Evolutionary conservation across 768 basidiomycete species (phyloP), one percentile per base, ranked within the genome.

Genomic region (Auricularia sp.): DNA sequence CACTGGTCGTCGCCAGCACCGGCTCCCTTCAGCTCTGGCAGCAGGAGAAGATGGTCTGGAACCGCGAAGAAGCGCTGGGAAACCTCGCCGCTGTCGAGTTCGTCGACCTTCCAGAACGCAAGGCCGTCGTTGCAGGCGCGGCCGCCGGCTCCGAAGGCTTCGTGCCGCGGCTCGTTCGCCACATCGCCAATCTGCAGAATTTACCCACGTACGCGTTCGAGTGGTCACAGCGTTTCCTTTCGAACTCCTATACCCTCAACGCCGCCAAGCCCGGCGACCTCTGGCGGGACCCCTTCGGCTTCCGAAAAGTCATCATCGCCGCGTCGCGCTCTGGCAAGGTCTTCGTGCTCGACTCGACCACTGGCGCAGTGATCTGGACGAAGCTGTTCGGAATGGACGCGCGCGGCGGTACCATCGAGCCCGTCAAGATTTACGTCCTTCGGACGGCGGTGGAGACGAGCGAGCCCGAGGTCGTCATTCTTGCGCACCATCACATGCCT

Each of bases 301-400:
- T 97, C 75, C 81, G 88, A 43, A 91, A 97, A 71, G 73, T 97
- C 35, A 82, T 95, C 56, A 82, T 96, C 3, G 81, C 78, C 5
- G 88, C 86, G 0, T 92, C 90, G 3, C 68, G 77, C 0, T 78
- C 81, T 35, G 92, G 93, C 2, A 93, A 91, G 70, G 68, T 94
- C 0, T 93, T 86, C 70, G 94, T 86, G 0, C 74, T 98, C 53
- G 93, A 97, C 69, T 88, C 90, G 1, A 82, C 84, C 10, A 88
- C 79, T 54, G 94, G 94, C 0, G 77, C 81, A 1, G 79, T 92
- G 36, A 70, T 96, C 1, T 98, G 94, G 94, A 87, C 83, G 67
- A 83, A 85, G 10, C 77, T 90, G 2, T 78, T 96, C 1, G 90
- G 91, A 82, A 85, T 84, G 0, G 79, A 76, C 5, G 73, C 77